A percentile compares a stretch with the other conserved stretches of the same genome.
Conservation (phyloP, 23 red algal genomes). For the Gracilaria gracilis region DNA sequence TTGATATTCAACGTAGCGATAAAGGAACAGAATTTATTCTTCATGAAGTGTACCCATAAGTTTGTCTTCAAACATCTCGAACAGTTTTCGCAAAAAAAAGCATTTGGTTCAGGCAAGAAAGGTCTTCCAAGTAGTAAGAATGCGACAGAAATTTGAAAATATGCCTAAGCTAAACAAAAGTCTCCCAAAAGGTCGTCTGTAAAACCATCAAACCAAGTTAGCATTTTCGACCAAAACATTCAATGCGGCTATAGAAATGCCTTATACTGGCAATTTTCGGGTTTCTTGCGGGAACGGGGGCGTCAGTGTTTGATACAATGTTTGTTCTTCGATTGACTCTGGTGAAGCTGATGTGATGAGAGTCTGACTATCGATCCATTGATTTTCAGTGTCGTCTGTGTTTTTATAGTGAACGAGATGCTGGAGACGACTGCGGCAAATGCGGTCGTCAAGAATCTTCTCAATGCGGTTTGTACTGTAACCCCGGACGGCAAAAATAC, state of each 20-base stretch:
- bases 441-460: neutral
- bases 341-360: neutral
- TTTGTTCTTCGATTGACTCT: neutral
- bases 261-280: neutral
- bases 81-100: neutral
- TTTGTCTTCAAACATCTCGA: neutral
- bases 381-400: constrained; percentile 8
- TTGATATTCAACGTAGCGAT: neutral
- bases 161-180: neutral
- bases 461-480: neutral
- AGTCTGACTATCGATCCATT: constrained; percentile 3
- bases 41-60: neutral
- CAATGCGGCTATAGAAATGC: neutral
- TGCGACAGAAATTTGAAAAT: neutral
- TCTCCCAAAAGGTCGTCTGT: neutral
- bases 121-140: neutral
- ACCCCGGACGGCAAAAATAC: too few species aligned
- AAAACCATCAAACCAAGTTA: neutral
- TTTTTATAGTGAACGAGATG: constrained; percentile 24
- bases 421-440: neutral
- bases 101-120: neutral
- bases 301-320: neutral
- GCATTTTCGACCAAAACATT: neutral
- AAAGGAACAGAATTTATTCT: neutral
- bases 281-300: neutral